phyloP scores from a whole-genome alignment of 2,329 filamentous ascomycete species.

The Neurospora crassa region DNA sequence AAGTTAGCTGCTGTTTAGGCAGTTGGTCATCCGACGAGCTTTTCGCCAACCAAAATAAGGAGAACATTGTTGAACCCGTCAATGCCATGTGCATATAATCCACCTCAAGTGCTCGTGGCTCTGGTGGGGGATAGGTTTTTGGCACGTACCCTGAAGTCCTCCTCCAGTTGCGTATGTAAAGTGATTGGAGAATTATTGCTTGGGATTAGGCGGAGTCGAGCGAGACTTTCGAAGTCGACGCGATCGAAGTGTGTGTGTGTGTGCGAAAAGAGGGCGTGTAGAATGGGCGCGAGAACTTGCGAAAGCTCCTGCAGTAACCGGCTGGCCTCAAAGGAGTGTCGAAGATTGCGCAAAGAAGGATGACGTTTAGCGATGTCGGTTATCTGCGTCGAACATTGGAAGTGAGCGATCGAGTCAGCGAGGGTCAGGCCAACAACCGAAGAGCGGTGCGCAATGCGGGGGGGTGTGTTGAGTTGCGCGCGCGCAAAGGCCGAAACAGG shows the following conservation, averaged over 20 bases:
- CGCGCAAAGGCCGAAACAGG: neutral
- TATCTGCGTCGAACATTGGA: conserved; percentile 9
- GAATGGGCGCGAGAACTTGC: conserved; percentile 17
- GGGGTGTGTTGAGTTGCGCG: neutral
- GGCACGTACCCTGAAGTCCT: neutral
- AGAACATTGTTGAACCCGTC: neutral
- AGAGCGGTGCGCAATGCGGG: neutral
- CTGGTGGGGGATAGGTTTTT: neutral
- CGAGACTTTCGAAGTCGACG: conserved; percentile 20
- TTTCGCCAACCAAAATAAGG: neutral
- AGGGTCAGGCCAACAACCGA: neutral
- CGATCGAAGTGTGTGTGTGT: neutral
- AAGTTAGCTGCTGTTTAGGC: conserved; percentile 21
- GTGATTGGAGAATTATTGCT: conserved; percentile 1
- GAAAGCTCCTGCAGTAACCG: conserved; percentile 24
- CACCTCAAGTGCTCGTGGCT: neutral
- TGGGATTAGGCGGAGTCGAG: conserved; percentile 11
- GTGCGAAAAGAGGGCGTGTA: conserved; percentile 10
- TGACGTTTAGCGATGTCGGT: conserved; percentile 13
- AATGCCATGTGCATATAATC: neutral
- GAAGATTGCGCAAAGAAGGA: conserved; percentile 19
- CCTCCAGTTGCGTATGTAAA: neutral
- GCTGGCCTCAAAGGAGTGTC: conserved; percentile 25
- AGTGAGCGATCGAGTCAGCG: conserved; percentile 6
- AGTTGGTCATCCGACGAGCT: conserved; percentile 23